Conservation (phyloP, 495 filamentous ascomycete genomes). For the Glonium stellatum region DNA sequence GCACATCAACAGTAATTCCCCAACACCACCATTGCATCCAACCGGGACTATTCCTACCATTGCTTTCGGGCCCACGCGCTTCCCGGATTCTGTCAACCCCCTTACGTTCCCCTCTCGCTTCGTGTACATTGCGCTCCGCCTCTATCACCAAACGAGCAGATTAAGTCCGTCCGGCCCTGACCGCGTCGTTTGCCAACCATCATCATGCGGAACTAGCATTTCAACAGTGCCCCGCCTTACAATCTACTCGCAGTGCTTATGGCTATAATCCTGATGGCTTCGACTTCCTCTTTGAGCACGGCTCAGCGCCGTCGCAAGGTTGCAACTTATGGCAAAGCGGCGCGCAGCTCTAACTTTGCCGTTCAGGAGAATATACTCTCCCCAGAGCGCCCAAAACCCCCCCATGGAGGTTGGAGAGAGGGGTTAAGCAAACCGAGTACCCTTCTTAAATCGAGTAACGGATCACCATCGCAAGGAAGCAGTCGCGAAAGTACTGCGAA, state of each 20-base stretch:
- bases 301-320: slow-evolving; percentile 20
- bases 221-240: no score
- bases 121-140: no score
- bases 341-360: slow-evolving; percentile 13
- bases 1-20: no score
- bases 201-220: not conserved
- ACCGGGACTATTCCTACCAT: no score
- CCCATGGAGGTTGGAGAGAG: not conserved
- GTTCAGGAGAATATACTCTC: slow-evolving; percentile 14
- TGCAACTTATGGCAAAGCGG: slow-evolving; percentile 27
- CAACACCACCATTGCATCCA: no score
- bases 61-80: no score
- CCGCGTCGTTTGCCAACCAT: not conserved
- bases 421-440: not conserved
- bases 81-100: no score
- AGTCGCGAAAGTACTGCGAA: not conserved
- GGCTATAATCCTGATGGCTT: not conserved
- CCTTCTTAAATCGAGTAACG: not conserved
- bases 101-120: no score
- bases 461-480: not conserved
- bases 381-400: slow-evolving; percentile 5
- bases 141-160: no score
- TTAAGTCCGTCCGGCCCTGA: no score
- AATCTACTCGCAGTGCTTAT: not conserved
- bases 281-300: slow-evolving; percentile 17